These are phyloP conservation scores for Pelargonium australe DNA, from an alignment of 441 rosid species.

Conservation along the genomic window DNA sequence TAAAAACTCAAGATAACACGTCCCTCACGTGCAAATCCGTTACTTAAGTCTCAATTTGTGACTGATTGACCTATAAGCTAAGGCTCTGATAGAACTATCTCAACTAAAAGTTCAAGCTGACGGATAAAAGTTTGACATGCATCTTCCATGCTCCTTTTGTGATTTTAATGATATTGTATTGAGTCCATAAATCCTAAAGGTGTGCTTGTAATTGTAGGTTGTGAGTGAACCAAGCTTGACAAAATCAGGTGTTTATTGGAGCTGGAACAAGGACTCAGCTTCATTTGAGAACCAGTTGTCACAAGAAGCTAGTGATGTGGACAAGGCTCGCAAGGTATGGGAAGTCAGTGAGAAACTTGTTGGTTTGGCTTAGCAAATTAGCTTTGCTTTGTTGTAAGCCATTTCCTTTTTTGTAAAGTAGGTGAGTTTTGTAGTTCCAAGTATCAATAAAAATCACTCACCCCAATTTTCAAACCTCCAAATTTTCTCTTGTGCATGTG, in stretches of 20 bases:
- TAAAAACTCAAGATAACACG: too few species aligned
- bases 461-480: too few species aligned
- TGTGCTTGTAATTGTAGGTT: conserved; percentile 33
- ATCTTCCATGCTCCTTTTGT: background rate
- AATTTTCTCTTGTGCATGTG: too few species aligned
- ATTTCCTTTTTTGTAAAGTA: conserved; percentile 21
- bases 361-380: conserved; percentile 47
- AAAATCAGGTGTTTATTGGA: conserved; percentile 89
- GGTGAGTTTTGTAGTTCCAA: conserved; percentile 19
- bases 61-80: too few species aligned
- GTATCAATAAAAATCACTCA: conserved; percentile 17
- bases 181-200: background rate
- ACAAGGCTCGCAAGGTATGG: conserved; percentile 78
- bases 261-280: conserved; percentile 84
- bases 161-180: background rate
- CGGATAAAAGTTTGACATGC: background rate
- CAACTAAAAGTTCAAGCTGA: too few species aligned
- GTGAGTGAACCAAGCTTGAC: conserved; percentile 67
- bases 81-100: background rate
- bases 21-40: too few species aligned
- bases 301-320: conserved; percentile 72
- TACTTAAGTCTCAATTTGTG: too few species aligned
- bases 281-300: conserved; percentile 83
- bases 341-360: conserved; percentile 83
- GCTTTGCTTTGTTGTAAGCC: conserved; percentile 26